Conservation (phyloP, 176 grass and related monocot species). For the Oryza coarctata region DNA sequence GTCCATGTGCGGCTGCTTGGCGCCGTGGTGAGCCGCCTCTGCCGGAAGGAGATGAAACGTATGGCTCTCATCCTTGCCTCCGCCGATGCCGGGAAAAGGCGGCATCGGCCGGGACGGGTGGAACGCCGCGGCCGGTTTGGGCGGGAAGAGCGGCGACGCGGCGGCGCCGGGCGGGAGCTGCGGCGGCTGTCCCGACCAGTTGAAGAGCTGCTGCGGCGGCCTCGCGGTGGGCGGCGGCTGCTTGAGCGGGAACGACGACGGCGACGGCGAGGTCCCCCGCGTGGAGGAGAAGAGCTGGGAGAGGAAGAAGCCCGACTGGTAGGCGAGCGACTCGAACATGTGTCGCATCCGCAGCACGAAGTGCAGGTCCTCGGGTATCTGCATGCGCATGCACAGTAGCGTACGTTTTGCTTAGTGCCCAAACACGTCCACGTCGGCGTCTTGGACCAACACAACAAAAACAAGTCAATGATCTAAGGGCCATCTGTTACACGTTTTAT, state of each 20-base stretch:
- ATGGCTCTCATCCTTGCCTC: slow-evolving; percentile 46
- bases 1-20: slow-evolving; percentile 53
- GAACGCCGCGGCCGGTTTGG: slow-evolving; percentile 28
- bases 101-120: slow-evolving; percentile 38
- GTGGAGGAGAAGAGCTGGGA: slow-evolving; percentile 96
- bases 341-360: slow-evolving; percentile 98
- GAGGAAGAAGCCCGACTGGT: slow-evolving; percentile 98
- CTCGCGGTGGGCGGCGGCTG: slow-evolving; percentile 43
- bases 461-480: background rate
- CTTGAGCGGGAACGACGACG: slow-evolving; percentile 66
- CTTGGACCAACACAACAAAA: slow-evolving; percentile 38
- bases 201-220: slow-evolving; percentile 45
- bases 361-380: slow-evolving; percentile 98
- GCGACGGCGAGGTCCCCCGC: slow-evolving; percentile 53
- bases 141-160: slow-evolving; percentile 48
- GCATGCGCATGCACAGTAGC: slow-evolving; percentile 27
- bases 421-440: slow-evolving; percentile 39
- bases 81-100: slow-evolving; percentile 10
- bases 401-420: background rate
- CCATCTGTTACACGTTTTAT: background rate
- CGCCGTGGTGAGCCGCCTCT: slow-evolving; percentile 18
- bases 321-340: slow-evolving; percentile 96
- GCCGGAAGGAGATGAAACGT: slow-evolving; percentile 53
- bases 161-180: slow-evolving; percentile 28
- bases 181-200: slow-evolving; percentile 49